These are phyloP conservation scores for Aspergillus amoenus DNA, from an alignment of 2,329 filamentous ascomycete species.

Conservation along the genomic window DNA sequence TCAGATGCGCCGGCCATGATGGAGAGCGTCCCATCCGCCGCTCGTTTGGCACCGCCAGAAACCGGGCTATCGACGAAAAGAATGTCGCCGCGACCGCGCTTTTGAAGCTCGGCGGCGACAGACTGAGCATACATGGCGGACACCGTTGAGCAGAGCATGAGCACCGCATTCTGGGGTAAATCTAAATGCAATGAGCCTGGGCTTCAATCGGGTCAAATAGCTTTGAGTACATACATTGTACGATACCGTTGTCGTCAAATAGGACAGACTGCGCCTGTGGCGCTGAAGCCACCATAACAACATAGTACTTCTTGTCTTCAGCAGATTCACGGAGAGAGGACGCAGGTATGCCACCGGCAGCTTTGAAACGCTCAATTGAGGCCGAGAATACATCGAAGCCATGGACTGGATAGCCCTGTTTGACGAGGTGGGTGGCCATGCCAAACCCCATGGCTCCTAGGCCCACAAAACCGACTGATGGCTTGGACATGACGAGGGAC, in stretches of 20 bases:
- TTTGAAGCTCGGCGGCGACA: conserved; percentile 57
- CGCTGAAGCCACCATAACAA: conserved; percentile 75
- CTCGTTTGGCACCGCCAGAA: conserved; percentile 67
- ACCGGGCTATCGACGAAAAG: conserved; percentile 70
- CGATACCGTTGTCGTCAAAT: conserved; percentile 58
- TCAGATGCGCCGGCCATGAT: conserved; percentile 70
- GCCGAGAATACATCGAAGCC: conserved; percentile 71
- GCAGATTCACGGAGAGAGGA: conserved; percentile 63
- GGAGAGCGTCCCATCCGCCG: conserved; percentile 69
- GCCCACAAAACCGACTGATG: conserved; percentile 66
- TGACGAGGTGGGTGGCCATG: conserved; percentile 73
- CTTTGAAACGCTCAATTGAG: conserved; percentile 64
- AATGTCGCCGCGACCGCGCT: conserved; percentile 61
- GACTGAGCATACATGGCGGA: conserved; percentile 64
- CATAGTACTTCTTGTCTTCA: conserved; percentile 58
- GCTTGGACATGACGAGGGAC: conserved; percentile 42
- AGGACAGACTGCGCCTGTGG: conserved; percentile 67
- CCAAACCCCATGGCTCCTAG: conserved; percentile 81
- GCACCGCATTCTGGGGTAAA: conserved; percentile 58
- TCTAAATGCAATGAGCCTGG: conserved; percentile 19
- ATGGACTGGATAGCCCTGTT: conserved; percentile 64
- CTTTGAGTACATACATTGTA: conserved; percentile 21
- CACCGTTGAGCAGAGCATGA: conserved; percentile 71
- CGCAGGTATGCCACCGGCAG: conserved; percentile 61
- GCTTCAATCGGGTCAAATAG: neutral